phyloP scores from a whole-genome alignment of 805 yeast species.

The Candida palmyrensis region DNA sequence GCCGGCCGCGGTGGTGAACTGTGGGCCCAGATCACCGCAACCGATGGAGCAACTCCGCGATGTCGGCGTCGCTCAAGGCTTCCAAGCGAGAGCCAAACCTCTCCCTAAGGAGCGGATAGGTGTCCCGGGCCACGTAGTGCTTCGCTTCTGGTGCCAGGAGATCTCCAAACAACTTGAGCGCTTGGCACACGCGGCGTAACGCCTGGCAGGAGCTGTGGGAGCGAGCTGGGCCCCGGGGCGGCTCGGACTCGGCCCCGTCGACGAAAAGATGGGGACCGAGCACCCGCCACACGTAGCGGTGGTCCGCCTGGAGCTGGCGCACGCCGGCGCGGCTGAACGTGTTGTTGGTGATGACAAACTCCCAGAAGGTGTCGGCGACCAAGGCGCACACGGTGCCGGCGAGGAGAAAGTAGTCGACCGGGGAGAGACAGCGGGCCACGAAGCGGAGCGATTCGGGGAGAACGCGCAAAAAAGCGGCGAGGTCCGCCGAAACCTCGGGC shows the following conservation, averaged over 20 bases:
- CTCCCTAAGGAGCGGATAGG: conserved; percentile 5
- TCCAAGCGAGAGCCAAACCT: neutral
- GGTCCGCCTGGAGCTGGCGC: conserved; percentile 27
- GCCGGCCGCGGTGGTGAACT: too few relatives aligned
- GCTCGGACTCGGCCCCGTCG: too few relatives aligned
- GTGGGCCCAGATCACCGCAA: too few relatives aligned
- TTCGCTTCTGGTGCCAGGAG: neutral
- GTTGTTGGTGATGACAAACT: conserved; percentile 36
- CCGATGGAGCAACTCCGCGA: conserved; percentile 3
- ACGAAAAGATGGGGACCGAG: conserved; percentile 1
- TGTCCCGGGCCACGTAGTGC: neutral
- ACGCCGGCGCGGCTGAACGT: conserved; percentile 28
- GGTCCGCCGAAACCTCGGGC: conserved; percentile 15
- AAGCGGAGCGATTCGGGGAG: conserved; percentile 22
- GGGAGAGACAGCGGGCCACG: conserved; percentile 18
- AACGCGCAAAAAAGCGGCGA: conserved; percentile 16
- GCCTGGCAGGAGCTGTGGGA: too few relatives aligned
- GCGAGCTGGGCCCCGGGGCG: too few relatives aligned
- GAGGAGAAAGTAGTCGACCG: conserved; percentile 26
- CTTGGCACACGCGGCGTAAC: conserved; percentile 1
- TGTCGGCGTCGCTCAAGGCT: conserved; percentile 3
- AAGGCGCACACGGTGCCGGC: conserved; percentile 22
- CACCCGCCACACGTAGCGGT: conserved; percentile 13
- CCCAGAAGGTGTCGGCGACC: conserved; percentile 23
- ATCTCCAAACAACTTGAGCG: conserved; percentile 1